Conservation (phyloP, 2,329 filamentous ascomycete genomes). For the Didymella exigua region DNA sequence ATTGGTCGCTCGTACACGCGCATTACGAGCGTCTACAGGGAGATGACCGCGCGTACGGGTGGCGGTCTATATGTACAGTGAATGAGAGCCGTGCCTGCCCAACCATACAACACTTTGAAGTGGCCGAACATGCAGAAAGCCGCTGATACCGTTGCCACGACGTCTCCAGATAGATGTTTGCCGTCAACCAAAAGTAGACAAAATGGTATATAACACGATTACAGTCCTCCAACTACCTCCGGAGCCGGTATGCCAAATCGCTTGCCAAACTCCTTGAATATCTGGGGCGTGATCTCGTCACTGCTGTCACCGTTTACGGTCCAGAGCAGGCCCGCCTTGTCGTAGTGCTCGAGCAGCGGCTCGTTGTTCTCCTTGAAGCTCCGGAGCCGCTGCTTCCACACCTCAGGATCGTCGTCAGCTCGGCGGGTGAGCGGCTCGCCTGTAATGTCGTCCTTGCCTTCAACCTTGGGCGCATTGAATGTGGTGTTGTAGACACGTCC, state of each 20-base stretch:
- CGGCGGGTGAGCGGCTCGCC: constrained; percentile 84
- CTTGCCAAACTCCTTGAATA: constrained; percentile 80
- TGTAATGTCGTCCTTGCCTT: constrained; percentile 86
- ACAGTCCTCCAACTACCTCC: constrained; percentile 13
- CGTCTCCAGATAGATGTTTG: not conserved
- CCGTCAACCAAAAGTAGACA: not conserved
- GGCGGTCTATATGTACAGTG: constrained; percentile 13
- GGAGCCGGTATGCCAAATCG: constrained; percentile 63
- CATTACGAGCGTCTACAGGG: constrained; percentile 1
- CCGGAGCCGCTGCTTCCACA: constrained; percentile 78
- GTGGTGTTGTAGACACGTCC: constrained; percentile 94
- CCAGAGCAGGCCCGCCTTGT: constrained; percentile 80
- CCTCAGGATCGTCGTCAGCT: constrained; percentile 82
- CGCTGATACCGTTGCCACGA: constrained; percentile 2
- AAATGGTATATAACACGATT: constrained; percentile 10
- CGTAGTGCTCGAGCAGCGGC: constrained; percentile 87
- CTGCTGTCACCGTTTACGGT: constrained; percentile 87
- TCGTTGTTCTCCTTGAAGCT: constrained; percentile 88
- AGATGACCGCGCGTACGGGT: not conserved
- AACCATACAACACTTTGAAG: constrained; percentile 8
- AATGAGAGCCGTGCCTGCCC: constrained; percentile 10
- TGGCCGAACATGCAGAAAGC: constrained; percentile 1
- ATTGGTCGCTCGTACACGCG: not conserved
- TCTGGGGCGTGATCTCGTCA: constrained; percentile 92
- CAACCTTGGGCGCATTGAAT: constrained; percentile 83